Evolutionary conservation across 2,329 filamentous ascomycete species (phyloP).

Genomic region (Pyrenochaeta sp.): DNA sequence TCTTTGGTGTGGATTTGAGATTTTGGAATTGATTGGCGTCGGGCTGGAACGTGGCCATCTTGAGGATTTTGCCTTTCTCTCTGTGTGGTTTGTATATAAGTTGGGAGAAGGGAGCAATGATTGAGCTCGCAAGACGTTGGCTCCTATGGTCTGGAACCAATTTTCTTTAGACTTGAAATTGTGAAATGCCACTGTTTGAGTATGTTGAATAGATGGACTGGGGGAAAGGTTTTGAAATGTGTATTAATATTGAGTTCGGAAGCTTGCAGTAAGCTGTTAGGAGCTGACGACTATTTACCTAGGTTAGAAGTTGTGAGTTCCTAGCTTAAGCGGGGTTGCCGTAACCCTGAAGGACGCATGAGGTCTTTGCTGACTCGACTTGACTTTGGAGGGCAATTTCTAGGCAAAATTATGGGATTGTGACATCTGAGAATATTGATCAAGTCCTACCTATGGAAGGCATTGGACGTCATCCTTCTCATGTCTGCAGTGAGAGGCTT

Average conservation of each 20-base stretch:
- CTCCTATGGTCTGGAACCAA: too few relatives aligned
- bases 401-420: too few relatives aligned
- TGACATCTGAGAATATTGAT: too few relatives aligned
- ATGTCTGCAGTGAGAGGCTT: too few relatives aligned
- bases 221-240: not conserved
- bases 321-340: constrained; percentile 14
- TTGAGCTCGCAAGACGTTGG: too few relatives aligned
- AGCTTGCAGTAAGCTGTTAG: not conserved
- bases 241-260: not conserved
- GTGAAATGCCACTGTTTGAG: too few relatives aligned
- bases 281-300: constrained; percentile 17
- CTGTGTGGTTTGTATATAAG: too few relatives aligned
- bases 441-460: too few relatives aligned
- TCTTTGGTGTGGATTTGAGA: constrained; percentile 39
- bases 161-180: too few relatives aligned
- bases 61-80: not conserved
- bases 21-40: constrained; percentile 20
- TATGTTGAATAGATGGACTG: too few relatives aligned
- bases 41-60: constrained; percentile 39
- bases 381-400: not conserved
- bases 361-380: constrained; percentile 8
- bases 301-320: constrained; percentile 16
- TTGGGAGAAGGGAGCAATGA: too few relatives aligned
- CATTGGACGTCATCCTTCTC: too few relatives aligned
- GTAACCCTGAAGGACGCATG: not conserved